Evolutionary conservation across 768 basidiomycete species (phyloP).

Genomic region (Collybiopsis confluens): DNA sequence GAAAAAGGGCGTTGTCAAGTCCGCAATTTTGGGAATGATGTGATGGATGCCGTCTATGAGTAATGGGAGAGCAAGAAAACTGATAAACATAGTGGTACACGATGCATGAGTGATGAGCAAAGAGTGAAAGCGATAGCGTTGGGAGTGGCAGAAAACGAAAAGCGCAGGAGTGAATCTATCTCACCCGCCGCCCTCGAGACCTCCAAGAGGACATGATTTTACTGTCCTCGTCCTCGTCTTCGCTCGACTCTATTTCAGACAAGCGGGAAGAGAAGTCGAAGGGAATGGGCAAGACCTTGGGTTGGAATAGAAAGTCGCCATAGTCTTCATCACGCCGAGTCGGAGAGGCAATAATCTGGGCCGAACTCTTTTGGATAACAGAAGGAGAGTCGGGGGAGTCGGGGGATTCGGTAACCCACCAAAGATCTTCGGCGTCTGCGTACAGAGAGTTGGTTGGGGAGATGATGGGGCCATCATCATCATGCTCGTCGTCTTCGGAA

Average conservation of each 20-base stretch:
- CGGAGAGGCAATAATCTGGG: not conserved
- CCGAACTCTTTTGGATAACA: not conserved
- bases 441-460: not conserved
- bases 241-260: not conserved
- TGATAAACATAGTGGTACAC: not conserved
- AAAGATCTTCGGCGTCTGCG: not conserved
- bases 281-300: not conserved
- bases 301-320: not conserved
- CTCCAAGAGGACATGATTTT: not conserved
- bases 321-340: not conserved
- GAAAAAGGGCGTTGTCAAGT: not conserved
- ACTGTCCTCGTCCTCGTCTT: not conserved
- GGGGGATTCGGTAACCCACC: constrained; percentile 1
- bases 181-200: not conserved
- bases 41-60: too few relatives aligned
- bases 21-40: not conserved
- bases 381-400: not conserved
- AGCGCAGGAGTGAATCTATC: not conserved
- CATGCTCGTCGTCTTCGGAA: not conserved
- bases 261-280: not conserved
- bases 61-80: not conserved
- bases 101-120: not conserved
- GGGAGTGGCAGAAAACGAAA: not conserved
- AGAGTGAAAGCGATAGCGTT: not conserved
- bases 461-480: not conserved